Conservation (phyloP, 768 basidiomycete genomes). For the Cantharellus cinnabarinus region DNA sequence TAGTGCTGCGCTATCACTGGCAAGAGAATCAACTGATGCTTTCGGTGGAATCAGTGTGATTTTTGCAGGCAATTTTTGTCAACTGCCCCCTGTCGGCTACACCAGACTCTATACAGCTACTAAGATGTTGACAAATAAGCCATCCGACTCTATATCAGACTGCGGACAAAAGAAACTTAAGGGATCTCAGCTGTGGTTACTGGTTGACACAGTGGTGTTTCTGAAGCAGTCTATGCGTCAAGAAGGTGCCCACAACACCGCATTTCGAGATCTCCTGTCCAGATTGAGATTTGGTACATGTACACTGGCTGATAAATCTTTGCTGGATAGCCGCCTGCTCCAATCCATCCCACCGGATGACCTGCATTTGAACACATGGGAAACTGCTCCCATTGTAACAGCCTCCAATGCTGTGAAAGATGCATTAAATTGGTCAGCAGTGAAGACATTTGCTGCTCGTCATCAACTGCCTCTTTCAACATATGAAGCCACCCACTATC, state of each 20-base stretch:
- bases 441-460: background rate
- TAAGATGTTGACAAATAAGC: background rate
- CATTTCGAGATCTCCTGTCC: background rate
- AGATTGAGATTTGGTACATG: background rate
- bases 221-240: background rate
- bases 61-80: slow-evolving; percentile 3
- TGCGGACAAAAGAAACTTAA: background rate
- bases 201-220: background rate
- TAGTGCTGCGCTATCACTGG: background rate
- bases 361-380: background rate
- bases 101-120: background rate
- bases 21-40: background rate
- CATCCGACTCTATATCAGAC: background rate
- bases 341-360: background rate
- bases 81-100: slow-evolving; percentile 2
- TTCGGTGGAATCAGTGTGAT: slow-evolving; percentile 7
- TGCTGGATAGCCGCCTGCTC: background rate
- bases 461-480: background rate
- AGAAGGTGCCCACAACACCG: background rate
- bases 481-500: background rate
- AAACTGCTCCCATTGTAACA: background rate
- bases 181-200: background rate
- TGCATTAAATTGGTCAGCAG: background rate
- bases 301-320: background rate
- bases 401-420: slow-evolving; percentile 4